These are phyloP conservation scores for Tetracentron sinense DNA, from an alignment of 164 flowering plant species.

Conservation along the genomic window DNA sequence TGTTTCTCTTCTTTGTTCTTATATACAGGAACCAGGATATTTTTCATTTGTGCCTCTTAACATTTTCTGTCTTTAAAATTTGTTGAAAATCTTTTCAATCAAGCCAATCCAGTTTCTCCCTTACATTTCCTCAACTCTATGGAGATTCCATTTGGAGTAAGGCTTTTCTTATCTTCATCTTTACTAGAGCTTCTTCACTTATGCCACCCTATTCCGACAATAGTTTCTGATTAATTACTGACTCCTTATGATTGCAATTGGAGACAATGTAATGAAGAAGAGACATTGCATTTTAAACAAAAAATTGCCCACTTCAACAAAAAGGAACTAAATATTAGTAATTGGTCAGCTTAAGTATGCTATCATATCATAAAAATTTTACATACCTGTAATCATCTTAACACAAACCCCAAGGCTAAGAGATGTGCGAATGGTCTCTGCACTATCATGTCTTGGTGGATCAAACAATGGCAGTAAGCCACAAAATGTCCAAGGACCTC, in stretches of 20 bases:
- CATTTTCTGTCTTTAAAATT: too few relatives aligned
- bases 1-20: too few relatives aligned
- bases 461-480: conserved; percentile 85
- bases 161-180: too few relatives aligned
- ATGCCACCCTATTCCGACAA: too few relatives aligned
- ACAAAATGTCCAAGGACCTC: conserved; percentile 84
- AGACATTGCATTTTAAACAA: not conserved
- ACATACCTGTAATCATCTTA: conserved; percentile 88
- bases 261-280: not conserved
- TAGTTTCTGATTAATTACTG: too few relatives aligned
- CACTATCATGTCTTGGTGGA: conserved; percentile 95
- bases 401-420: conserved; percentile 86
- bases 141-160: too few relatives aligned
- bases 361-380: conserved; percentile 3
- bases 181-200: too few relatives aligned
- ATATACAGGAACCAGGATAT: too few relatives aligned
- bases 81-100: too few relatives aligned
- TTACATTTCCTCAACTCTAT: too few relatives aligned
- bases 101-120: too few relatives aligned
- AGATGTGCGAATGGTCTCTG: conserved; percentile 85
- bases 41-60: too few relatives aligned
- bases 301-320: not conserved
- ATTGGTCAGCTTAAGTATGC: not conserved
- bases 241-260: not conserved
- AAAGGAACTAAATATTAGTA: not conserved